Conservation (phyloP, 345 rosid species). For the Pugionium cornutum region DNA sequence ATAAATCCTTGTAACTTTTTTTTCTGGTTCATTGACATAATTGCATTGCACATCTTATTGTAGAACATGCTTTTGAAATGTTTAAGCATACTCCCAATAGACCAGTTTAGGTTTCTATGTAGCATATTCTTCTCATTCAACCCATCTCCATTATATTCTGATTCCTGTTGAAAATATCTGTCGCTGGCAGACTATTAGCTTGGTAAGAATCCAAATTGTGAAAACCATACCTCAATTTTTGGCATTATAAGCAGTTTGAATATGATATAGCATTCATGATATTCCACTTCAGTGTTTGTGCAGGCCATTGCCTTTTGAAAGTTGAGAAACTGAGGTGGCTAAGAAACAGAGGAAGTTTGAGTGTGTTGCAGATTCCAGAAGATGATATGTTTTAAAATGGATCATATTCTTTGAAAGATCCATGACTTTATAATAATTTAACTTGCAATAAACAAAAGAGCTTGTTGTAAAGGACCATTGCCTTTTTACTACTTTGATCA, state of each 20-base stretch:
- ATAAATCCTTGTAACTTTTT: not conserved
- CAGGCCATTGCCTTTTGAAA: too few species aligned
- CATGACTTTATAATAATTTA: not conserved
- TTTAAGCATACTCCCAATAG: not conserved
- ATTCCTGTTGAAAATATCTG: not conserved
- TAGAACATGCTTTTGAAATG: not conserved
- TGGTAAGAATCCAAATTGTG: constrained; percentile 4
- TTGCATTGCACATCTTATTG: constrained; percentile 2
- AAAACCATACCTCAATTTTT: not conserved
- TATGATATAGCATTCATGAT: constrained; percentile 9
- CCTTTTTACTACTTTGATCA: too few species aligned
- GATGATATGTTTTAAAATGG: too few species aligned
- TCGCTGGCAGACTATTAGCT: not conserved
- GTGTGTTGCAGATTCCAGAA: too few species aligned
- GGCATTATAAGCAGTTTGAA: constrained; percentile 18
- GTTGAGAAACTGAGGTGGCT: too few species aligned
- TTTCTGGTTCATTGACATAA: constrained; percentile 4
- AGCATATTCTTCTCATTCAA: not conserved
- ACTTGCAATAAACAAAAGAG: too few species aligned
- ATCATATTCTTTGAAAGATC: not conserved
- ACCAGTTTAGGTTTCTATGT: not conserved
- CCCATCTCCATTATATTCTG: not conserved
- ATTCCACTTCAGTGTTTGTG: constrained; percentile 5
- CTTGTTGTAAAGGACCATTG: too few species aligned
- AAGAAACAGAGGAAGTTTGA: too few species aligned